A percentile compares a stretch with the other conserved stretches of the same genome.
phyloP scores from a whole-genome alignment of 2,329 filamentous ascomycete species.

The Talaromyces sp. region DNA sequence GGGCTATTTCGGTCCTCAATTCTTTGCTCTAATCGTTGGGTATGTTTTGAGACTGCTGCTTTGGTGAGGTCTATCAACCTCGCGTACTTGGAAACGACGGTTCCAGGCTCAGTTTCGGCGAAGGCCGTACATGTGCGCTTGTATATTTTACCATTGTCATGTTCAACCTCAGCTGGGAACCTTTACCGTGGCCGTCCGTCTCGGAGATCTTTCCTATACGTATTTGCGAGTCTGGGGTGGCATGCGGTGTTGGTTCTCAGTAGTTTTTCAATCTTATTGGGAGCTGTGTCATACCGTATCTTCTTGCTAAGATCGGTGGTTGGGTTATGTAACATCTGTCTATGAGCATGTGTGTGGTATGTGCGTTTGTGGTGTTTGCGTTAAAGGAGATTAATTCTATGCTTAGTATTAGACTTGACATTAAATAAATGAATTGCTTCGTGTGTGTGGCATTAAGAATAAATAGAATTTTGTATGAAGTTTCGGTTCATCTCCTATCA shows the following conservation, averaged over 20 bases:
- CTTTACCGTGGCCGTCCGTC: conserved; percentile 39
- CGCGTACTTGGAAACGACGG: too few species aligned
- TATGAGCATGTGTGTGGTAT: conserved; percentile 45
- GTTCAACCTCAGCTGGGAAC: conserved; percentile 44
- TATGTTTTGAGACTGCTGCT: conserved; percentile 46
- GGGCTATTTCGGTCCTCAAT: conserved; percentile 57
- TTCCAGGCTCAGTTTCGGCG: not conserved
- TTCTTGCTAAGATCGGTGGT: conserved; percentile 44
- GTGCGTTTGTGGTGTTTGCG: conserved; percentile 52
- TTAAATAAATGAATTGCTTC: not conserved
- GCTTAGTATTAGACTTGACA: conserved; percentile 33
- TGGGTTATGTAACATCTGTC: conserved; percentile 48
- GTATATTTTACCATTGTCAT: conserved; percentile 55
- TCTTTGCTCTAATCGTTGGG: conserved; percentile 53
- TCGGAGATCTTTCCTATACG: conserved; percentile 39
- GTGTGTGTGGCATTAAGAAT: not conserved
- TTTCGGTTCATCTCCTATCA: not conserved
- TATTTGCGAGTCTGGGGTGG: conserved; percentile 40
- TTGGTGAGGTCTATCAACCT: conserved; percentile 40
- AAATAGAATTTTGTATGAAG: not conserved
- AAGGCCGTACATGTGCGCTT: conserved; percentile 48
- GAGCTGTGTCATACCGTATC: conserved; percentile 41
- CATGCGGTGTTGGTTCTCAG: conserved; percentile 38
- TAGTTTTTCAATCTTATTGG: conserved; percentile 44
- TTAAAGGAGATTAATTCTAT: conserved; percentile 57